Base-by-base conservation (phyloP, 1,139 yeast species). In the Debaryomycetaceae sp. region DNA sequence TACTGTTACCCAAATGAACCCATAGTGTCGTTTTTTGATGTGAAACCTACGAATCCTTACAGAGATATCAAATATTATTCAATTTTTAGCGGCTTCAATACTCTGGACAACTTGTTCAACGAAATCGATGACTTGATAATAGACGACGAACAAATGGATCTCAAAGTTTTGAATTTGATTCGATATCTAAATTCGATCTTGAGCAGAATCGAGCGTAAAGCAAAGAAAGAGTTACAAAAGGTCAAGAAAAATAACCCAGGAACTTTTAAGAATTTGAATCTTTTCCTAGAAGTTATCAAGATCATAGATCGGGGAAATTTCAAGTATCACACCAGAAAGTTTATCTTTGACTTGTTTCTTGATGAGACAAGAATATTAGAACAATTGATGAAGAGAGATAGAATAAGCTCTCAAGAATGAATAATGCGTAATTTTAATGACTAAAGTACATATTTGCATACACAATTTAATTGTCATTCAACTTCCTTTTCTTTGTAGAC, bases 291-390 rank as follows among this genome's bases (percentile, higher is more conserved):
- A 45, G 81, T 85, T 3, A 71, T 87, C 57, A 72, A 76, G 43
- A 68, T 85, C 46, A 71, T 90, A 53, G 90, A 84, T 47, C 72
- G 73, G 45, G 90, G 85, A 54, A 79, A 80, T 47, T 87, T 82
- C 65, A 80, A 84, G 47, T 78, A 76, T 40, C 77, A 78, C 7
- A 81, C 82, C 36, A 66, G 96, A 37, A 75, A 81, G 53, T 86
- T 83, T 55, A 72, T 90, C 7, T 75, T 89, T 54, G 91, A 84
- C 42, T 66, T 87, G 47, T 84, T 89, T 56, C 49, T 66, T 7
- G 75, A 78, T 41, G 79, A 80, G 52, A 72, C 78, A 5, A 69
- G 69, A 33, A 69, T 84, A 39, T 65, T 87, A 58, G 93, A 85
- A 50, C 65, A 64, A 34, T 59, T 81, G 44, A 68, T 77, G 39